These are phyloP conservation scores for Arabidopsis lyrata DNA, from an alignment of 441 rosid genomes.

Conservation along the genomic window DNA sequence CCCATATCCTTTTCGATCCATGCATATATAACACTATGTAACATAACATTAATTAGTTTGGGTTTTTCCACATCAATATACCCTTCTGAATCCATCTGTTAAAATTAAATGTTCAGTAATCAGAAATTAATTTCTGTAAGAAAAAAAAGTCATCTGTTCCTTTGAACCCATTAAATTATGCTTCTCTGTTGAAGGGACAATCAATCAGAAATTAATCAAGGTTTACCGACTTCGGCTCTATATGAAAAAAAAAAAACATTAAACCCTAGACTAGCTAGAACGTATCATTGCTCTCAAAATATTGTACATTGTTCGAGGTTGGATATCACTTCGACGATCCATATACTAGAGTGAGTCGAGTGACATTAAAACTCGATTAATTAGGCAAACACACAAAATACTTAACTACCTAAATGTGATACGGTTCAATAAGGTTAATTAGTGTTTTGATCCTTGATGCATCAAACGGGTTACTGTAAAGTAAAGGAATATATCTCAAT, in stretches of 20 bases:
- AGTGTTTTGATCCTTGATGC: background rate
- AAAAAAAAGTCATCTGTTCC: too few species aligned
- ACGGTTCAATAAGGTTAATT: background rate
- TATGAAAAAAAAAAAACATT: background rate
- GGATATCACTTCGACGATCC: background rate
- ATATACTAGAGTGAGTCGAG: background rate
- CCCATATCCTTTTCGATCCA: background rate
- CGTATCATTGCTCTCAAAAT: background rate
- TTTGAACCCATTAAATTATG: background rate
- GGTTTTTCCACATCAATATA: background rate
- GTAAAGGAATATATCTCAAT: background rate
- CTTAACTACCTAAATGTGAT: background rate
- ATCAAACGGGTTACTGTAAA: background rate
- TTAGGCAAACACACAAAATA: background rate
- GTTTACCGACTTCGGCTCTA: background rate
- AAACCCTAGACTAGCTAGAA: background rate
- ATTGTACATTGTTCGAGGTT: background rate
- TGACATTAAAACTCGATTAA: slow-evolving; percentile 1
- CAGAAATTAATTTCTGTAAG: too few species aligned
- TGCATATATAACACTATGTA: background rate
- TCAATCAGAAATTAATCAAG: background rate
- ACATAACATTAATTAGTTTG: background rate
- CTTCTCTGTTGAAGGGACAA: background rate
- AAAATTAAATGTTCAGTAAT: too few species aligned
- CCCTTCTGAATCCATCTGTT: background rate